phyloP scores from a whole-genome alignment of 108 stramenopile species.

The Poteriospumella lacustris region DNA sequence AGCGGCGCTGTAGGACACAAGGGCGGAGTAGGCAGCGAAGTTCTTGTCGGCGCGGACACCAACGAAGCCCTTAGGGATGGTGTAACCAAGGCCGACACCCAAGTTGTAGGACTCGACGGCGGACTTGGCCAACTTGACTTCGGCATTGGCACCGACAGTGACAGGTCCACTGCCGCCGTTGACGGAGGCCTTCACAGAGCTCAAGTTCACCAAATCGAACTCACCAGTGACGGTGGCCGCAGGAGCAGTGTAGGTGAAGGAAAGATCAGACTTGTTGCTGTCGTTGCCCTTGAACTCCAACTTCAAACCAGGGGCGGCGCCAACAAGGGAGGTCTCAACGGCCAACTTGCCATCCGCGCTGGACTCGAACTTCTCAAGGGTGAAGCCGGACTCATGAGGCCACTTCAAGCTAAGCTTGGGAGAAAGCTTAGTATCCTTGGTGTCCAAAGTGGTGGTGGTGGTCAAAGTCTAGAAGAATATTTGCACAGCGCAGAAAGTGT shows the following conservation, averaged over 20 bases:
- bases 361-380: not conserved
- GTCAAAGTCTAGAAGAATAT: not conserved
- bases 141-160: slow-evolving; percentile 15
- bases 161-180: slow-evolving; percentile 1
- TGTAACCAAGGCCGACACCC: not conserved
- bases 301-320: not conserved
- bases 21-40: not conserved
- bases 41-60: not conserved
- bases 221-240: slow-evolving; percentile 16
- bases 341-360: not conserved
- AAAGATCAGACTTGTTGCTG: slow-evolving; percentile 17
- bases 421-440: not conserved
- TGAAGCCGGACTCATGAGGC: not conserved
- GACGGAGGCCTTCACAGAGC: not conserved
- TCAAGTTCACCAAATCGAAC: not conserved
- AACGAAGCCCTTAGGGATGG: not conserved
- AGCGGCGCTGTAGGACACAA: not conserved
- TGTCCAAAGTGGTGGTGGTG: not conserved
- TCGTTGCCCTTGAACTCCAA: slow-evolving; percentile 28
- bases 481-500: too few species aligned
- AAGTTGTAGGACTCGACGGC: not conserved
- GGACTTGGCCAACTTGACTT: not conserved
- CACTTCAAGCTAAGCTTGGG: not conserved
- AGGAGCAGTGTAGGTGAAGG: not conserved
- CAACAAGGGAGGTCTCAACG: not conserved